These are phyloP conservation scores for Mycosphaerelloides madeirae DNA, from an alignment of 2,329 filamentous ascomycete genomes.

Conservation along the genomic window DNA sequence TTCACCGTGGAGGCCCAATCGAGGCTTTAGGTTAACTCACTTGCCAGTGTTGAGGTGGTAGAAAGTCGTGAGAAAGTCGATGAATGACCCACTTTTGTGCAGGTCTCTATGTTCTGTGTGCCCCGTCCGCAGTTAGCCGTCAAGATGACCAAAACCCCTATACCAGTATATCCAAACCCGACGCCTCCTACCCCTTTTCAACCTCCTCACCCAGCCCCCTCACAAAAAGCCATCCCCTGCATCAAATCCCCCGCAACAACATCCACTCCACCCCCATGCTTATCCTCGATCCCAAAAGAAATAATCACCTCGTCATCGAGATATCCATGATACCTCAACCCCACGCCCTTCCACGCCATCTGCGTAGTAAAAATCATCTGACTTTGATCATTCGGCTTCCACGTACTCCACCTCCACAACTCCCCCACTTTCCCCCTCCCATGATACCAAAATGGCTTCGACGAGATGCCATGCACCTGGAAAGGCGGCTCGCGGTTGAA, in stretches of 20 bases:
- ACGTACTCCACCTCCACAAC: slow-evolving; percentile 2
- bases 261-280: slow-evolving; percentile 9
- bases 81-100: no score
- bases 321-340: slow-evolving; percentile 8
- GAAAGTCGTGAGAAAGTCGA: no score
- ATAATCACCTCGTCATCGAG: slow-evolving; percentile 10
- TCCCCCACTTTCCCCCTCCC: slow-evolving; percentile 34
- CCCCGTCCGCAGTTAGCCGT: no score
- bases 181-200: neutral
- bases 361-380: slow-evolving; percentile 10
- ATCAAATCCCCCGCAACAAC: slow-evolving; percentile 9
- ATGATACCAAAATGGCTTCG: slow-evolving; percentile 51
- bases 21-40: no score
- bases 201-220: slow-evolving; percentile 1
- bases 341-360: slow-evolving; percentile 7
- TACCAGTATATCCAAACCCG: no score
- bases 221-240: slow-evolving; percentile 4
- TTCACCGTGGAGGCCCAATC: no score
- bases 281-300: slow-evolving; percentile 9
- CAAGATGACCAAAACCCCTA: no score
- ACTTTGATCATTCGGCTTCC: slow-evolving; percentile 6
- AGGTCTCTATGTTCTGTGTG: no score
- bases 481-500: slow-evolving; percentile 48
- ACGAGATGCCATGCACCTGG: slow-evolving; percentile 45
- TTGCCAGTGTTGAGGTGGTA: no score